Evolutionary conservation across 78 protist species (phyloP).

Genomic region (Dictyostelium intermedium): DNA sequence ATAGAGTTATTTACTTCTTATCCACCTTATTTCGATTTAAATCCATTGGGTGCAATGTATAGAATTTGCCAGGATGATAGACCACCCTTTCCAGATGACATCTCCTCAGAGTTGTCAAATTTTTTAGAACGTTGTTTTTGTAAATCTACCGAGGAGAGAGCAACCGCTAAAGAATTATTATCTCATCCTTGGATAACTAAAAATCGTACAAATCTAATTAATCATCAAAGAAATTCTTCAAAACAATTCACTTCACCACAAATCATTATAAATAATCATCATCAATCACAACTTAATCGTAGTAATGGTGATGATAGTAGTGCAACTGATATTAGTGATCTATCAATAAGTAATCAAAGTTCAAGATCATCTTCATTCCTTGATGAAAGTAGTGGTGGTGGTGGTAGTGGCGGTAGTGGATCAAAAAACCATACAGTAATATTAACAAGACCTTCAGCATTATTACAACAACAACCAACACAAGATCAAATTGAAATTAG

Average conservation of each 20-base stretch:
- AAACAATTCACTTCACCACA: neutral
- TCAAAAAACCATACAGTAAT: constrained; percentile 16
- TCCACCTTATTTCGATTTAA: constrained; percentile 96
- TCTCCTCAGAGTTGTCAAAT: constrained; percentile 48
- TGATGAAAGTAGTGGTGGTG: no score
- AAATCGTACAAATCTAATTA: neutral
- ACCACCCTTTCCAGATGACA: constrained; percentile 94
- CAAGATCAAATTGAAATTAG: neutral
- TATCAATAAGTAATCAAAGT: neutral
- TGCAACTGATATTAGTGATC: neutral
- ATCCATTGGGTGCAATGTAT: constrained; percentile 95
- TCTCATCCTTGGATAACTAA: constrained; percentile 59
- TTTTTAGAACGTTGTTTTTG: constrained; percentile 54
- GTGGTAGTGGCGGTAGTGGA: neutral
- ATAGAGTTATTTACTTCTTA: constrained; percentile 95
- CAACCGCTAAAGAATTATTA: constrained; percentile 51
- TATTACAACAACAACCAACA: neutral
- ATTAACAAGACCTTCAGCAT: neutral
- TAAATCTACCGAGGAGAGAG: constrained; percentile 35
- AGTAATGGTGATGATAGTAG: neutral
- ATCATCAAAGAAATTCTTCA: constrained; percentile 12
- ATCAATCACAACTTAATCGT: neutral
- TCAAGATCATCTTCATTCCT: constrained; percentile 16
- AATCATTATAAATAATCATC: neutral
- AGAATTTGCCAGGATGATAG: constrained; percentile 96